Evolutionary conservation across 129 eudicot genomes (phyloP).

Genomic region (Erigeron canadensis): DNA sequence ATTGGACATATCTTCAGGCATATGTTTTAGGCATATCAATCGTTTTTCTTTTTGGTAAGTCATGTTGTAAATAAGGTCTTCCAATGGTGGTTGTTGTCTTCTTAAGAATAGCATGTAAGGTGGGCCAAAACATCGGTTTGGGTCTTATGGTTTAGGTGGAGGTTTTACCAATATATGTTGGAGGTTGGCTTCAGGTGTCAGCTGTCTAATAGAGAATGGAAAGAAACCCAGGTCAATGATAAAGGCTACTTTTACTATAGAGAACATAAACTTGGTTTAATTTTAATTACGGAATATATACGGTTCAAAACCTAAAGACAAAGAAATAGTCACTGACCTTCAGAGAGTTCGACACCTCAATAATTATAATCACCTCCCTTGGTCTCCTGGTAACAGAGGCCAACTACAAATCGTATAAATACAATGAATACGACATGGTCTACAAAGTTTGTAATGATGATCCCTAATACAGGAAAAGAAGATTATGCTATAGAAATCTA

Average conservation of each 20-base stretch:
- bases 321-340: slow-evolving; percentile 51
- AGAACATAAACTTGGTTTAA: slow-evolving; percentile 25
- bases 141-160: slow-evolving; percentile 92
- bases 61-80: slow-evolving; percentile 56
- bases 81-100: slow-evolving; percentile 51
- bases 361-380: slow-evolving; percentile 72
- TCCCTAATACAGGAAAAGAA: too few relatives aligned
- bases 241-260: slow-evolving; percentile 44
- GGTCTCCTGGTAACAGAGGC: slow-evolving; percentile 61
- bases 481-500: too few relatives aligned
- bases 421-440: too few relatives aligned
- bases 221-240: slow-evolving; percentile 65
- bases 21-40: too few relatives aligned
- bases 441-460: too few relatives aligned
- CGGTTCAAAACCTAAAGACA: slow-evolving; percentile 11
- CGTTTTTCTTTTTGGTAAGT: slow-evolving; percentile 49
- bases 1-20: slow-evolving; percentile 50
- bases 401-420: slow-evolving; percentile 19
- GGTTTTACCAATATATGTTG: slow-evolving; percentile 57
- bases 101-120: slow-evolving; percentile 37
- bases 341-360: slow-evolving; percentile 34
- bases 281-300: slow-evolving; percentile 2
- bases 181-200: slow-evolving; percentile 76
- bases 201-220: slow-evolving; percentile 82
- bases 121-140: slow-evolving; percentile 70